Evolutionary conservation across 345 rosid genomes (phyloP), one percentile per base, ranked within the genome.

Genomic region (Reutealis trisperma): DNA sequence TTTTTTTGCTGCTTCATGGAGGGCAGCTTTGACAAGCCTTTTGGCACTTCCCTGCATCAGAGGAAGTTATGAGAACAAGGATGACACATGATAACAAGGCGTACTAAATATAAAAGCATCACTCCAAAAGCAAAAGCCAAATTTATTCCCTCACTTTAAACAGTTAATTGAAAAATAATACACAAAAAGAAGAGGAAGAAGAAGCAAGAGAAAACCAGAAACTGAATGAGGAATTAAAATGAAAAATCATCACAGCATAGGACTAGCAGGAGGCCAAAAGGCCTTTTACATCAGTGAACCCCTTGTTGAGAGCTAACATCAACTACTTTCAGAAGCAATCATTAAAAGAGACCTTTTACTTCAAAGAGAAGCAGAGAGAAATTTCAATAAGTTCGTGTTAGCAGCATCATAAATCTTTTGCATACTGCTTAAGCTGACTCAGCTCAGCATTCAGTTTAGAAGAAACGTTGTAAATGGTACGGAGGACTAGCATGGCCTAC

Each of bases 1-100:
- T 80, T 90, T 94, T 83, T 88, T 85, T 0, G 98, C 97, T 13
- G 98, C 98, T 89, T 90, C 98, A 18, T 88, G 93, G 21, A 92
- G 88, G 16, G 98, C 98, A 8, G 94, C 94, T 83, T 90, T 92
- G 64, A 92, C 86, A 71, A 94, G 92, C 76, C 94, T 91, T 75
- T 89, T 92, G 25, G 97, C 98, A 75, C 90, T 94, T 83, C 97
- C 98, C 98, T 94, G 80, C 78, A 55, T 11, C 34, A 61, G 13
- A 51, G 70, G 72, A 68, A 74, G 62, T 65, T 34, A 32, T 68
- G 3, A 65, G 44, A 47, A 67, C 10, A 64, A 25, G 63, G 27
- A 25, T 37, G 44, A 8, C 37, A 25, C 13, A 67, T 41, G 27
- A 57, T 21, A 42, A 27, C 51, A 0, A 16, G 16, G 19, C 24